Percentiles rank a stretch among this genome's conserved stretches.
Evolutionary conservation across 2,329 filamentous ascomycete species (phyloP).

Genomic region (Neofusicoccum parvum): DNA sequence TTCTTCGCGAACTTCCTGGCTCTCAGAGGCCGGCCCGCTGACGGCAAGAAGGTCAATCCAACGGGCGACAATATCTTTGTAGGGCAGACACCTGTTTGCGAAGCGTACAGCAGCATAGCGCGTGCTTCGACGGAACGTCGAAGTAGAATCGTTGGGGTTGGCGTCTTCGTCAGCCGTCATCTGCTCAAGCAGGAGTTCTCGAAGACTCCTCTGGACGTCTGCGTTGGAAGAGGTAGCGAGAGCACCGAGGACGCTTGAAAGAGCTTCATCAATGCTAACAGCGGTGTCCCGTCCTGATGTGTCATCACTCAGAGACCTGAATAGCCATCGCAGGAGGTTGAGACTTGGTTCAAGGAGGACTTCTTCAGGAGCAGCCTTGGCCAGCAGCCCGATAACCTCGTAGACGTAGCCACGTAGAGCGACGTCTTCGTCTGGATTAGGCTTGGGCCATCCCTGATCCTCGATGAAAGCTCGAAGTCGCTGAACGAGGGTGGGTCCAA

Average conservation of each 20-base stretch:
- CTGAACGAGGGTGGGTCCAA: slow-evolving; percentile 69
- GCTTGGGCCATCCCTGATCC: slow-evolving; percentile 79
- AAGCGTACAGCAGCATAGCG: slow-evolving; percentile 84
- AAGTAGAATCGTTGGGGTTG: neutral
- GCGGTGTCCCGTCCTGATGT: slow-evolving; percentile 71
- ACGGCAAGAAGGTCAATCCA: slow-evolving; percentile 89
- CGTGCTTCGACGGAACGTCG: slow-evolving; percentile 54
- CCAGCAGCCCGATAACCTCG: slow-evolving; percentile 84
- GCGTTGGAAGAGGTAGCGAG: slow-evolving; percentile 45
- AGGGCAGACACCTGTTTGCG: slow-evolving; percentile 84
- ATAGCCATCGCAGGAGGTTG: slow-evolving; percentile 73
- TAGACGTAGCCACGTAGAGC: slow-evolving; percentile 79
- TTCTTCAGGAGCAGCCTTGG: slow-evolving; percentile 64
- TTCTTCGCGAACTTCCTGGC: slow-evolving; percentile 85
- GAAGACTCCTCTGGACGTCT: slow-evolving; percentile 43
- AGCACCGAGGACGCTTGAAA: slow-evolving; percentile 74
- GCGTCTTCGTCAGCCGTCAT: slow-evolving; percentile 30
- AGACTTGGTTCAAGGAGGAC: slow-evolving; percentile 54
- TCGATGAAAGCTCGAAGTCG: slow-evolving; percentile 74
- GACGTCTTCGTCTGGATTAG: slow-evolving; percentile 58
- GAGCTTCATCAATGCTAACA: slow-evolving; percentile 84
- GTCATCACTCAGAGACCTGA: slow-evolving; percentile 80
- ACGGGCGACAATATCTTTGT: slow-evolving; percentile 73
- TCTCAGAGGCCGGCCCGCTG: slow-evolving; percentile 65
- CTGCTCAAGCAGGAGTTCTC: slow-evolving; percentile 38